A percentile compares a stretch with the other conserved stretches of the same genome.
phyloP scores from a whole-genome alignment of 768 basidiomycete species.

The Hypsizygus marmoreus region DNA sequence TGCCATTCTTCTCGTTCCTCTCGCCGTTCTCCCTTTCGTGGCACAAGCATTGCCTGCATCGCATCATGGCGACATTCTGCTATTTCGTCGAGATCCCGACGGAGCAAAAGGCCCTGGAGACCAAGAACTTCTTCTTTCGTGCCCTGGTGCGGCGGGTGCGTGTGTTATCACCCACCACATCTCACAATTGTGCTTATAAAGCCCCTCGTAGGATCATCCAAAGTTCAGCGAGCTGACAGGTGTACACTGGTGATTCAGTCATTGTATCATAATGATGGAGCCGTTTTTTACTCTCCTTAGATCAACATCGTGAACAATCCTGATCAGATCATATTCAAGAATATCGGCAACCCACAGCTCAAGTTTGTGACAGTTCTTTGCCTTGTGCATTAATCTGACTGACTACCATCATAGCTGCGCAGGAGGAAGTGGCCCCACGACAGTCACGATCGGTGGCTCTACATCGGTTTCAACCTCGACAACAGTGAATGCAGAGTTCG shows the following conservation, averaged over 20 bases:
- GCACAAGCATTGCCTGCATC: conserved; percentile 6
- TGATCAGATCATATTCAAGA: conserved; percentile 9
- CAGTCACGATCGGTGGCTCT: conserved; percentile 10
- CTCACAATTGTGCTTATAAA: not conserved
- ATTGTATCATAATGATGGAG: not conserved
- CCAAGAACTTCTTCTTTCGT: conserved; percentile 12
- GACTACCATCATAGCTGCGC: conserved; percentile 9
- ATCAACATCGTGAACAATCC: conserved; percentile 14
- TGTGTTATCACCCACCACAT: not conserved
- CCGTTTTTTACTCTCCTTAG: not conserved
- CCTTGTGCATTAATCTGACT: not conserved
- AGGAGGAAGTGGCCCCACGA: conserved; percentile 7
- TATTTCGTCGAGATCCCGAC: conserved; percentile 1
- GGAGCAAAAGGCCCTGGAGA: not conserved
- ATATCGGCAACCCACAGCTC: conserved; percentile 12
- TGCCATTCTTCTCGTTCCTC: conserved; percentile 1
- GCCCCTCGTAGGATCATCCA: conserved; percentile 7
- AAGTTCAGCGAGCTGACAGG: conserved; percentile 12
- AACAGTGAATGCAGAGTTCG: conserved; percentile 7
- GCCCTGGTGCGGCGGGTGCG: conserved; percentile 13
- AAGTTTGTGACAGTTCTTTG: conserved; percentile 6
- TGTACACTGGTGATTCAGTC: conserved; percentile 15
- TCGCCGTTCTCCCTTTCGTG: conserved; percentile 7
- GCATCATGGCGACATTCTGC: not conserved
- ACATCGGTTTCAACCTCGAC: conserved; percentile 9